phyloP scores from a whole-genome alignment of 495 filamentous ascomycete species.

The Amphirosellinia nigrospora region DNA sequence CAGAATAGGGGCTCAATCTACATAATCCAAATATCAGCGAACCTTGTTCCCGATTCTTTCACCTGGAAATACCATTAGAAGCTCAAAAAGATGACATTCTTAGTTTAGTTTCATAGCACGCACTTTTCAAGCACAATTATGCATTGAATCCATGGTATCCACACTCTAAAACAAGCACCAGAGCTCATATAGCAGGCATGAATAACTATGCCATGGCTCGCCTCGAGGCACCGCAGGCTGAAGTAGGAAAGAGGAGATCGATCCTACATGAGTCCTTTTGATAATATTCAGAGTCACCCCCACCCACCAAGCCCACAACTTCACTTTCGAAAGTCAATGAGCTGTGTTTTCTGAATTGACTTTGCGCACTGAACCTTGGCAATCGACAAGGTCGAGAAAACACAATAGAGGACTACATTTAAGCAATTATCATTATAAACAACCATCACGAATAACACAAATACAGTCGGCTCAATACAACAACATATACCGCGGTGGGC shows the following conservation, averaged over 20 bases:
- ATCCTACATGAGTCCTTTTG: too few relatives aligned
- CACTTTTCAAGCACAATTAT: background rate
- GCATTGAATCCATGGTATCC: background rate
- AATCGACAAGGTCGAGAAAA: background rate
- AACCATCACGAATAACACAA: background rate
- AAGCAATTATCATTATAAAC: background rate
- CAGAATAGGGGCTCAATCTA: background rate
- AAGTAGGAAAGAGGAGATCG: background rate
- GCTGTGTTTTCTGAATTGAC: background rate
- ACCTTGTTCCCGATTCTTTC: background rate
- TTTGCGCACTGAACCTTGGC: background rate
- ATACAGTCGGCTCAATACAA: background rate
- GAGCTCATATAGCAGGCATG: background rate
- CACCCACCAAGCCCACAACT: background rate
- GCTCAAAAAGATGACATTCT: background rate
- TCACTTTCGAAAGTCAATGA: background rate
- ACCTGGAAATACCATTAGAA: background rate
- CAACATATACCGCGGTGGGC: background rate
- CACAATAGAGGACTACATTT: background rate
- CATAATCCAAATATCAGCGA: background rate
- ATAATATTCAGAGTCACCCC: background rate
- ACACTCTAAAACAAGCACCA: background rate
- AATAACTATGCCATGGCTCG: background rate
- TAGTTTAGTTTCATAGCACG: background rate
- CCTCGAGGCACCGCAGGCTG: background rate